Evolutionary conservation across 768 basidiomycete species (phyloP).

Genomic region (Pholiota molesta): DNA sequence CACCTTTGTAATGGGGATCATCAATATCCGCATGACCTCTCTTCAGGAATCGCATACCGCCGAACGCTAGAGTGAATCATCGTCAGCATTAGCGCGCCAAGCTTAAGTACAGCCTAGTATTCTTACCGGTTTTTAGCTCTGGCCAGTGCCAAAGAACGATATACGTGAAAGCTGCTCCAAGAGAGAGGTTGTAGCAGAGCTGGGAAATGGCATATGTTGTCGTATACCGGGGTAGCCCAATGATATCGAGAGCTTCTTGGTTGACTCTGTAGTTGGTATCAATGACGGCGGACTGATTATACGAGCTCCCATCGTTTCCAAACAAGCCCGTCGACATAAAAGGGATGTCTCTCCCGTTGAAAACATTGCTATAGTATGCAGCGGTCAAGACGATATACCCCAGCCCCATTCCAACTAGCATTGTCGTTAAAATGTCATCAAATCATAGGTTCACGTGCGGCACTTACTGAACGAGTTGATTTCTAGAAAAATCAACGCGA

Average conservation of each 20-base stretch:
- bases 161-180: constrained; percentile 53
- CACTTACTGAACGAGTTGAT: constrained; percentile 23
- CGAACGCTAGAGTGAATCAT: constrained; percentile 36
- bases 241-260: constrained; percentile 47
- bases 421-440: background rate
- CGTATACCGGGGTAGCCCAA: constrained; percentile 51
- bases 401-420: constrained; percentile 48
- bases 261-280: constrained; percentile 52
- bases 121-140: constrained; percentile 44
- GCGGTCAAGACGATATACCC: constrained; percentile 53
- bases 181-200: constrained; percentile 50
- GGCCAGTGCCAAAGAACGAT: constrained; percentile 56
- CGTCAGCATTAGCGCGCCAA: background rate
- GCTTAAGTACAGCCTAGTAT: background rate
- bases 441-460: background rate
- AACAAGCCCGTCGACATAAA: constrained; percentile 57
- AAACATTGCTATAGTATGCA: constrained; percentile 57
- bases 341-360: constrained; percentile 20
- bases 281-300: constrained; percentile 56
- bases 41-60: constrained; percentile 41
- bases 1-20: constrained; percentile 53
- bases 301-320: constrained; percentile 51
- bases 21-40: constrained; percentile 42
- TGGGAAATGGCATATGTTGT: constrained; percentile 52
- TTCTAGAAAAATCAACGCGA: constrained; percentile 4